phyloP scores from a whole-genome alignment of 331 rosid genomes.

The Malus hybrid region DNA sequence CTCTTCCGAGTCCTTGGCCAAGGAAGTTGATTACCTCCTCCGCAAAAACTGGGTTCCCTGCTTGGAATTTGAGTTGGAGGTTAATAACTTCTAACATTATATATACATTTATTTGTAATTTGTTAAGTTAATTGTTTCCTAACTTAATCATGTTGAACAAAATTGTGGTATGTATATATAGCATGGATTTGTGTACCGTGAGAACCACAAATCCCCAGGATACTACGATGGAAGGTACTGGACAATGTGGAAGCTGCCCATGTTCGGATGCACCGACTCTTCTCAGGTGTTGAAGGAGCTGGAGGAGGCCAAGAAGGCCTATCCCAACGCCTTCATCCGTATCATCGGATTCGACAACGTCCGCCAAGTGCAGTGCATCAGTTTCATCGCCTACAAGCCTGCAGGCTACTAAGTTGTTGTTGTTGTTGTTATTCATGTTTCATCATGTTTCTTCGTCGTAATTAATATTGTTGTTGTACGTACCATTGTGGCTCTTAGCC shows the following conservation, averaged over 20 bases:
- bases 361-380: slow-evolving; percentile 49
- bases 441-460: no score
- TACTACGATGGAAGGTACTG: slow-evolving; percentile 52
- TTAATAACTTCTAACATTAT: background rate
- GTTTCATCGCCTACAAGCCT: slow-evolving; percentile 62
- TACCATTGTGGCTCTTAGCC: background rate
- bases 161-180: slow-evolving; percentile 1
- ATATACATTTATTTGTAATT: no score
- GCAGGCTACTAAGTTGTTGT: background rate
- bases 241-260: slow-evolving; percentile 52
- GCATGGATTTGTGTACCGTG: slow-evolving; percentile 52
- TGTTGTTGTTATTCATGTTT: no score
- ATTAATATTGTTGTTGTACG: background rate
- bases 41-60: slow-evolving; percentile 60
- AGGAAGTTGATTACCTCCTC: slow-evolving; percentile 59
- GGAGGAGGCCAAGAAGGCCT: slow-evolving; percentile 12
- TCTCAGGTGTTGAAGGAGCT: slow-evolving; percentile 32
- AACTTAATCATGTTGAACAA: background rate
- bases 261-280: slow-evolving; percentile 42
- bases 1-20: background rate
- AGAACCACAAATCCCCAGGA: slow-evolving; percentile 44
- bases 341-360: slow-evolving; percentile 69
- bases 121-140: background rate
- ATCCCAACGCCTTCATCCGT: slow-evolving; percentile 22
- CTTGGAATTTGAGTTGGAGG: slow-evolving; percentile 64